Evolutionary conservation across 2,329 filamentous ascomycete species (phyloP), one percentile per base, ranked within the genome.

Genomic region (Claviceps fusiformis): DNA sequence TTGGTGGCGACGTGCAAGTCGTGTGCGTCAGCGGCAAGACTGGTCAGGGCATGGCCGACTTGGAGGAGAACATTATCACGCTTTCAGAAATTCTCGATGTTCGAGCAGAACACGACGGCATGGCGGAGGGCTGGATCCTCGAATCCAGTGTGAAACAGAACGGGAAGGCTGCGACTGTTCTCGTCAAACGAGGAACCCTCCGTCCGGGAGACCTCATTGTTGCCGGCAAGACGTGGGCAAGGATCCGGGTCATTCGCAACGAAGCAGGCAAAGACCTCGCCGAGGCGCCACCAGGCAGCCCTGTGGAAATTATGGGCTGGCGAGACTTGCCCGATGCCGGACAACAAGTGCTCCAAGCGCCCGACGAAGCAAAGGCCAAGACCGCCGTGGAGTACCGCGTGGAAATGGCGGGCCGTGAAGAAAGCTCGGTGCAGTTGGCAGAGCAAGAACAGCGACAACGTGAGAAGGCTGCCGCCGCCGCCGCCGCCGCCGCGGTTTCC

Each of bases 221-320:
- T 10, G 93, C 93, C 1, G 95, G 93, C 29, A 84, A 81, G 46
- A 89, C 90, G 0, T 96, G 89, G 86, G 85, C 91, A 49, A 86
- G 85, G 60, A 83, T 98, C n/a, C 84, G 91, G 35, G 81, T 81
- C 39, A 75, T 98, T 27, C 83, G 84, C 31, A 95, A 96, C 65
- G 92, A 97, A 73, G 86, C 86, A 5, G 92, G 93, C 24, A 71
- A 78, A 2, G 76, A 83, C 13, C 73, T 97, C 17, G 62, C 74
- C 1, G 83, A 89, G 68, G 91, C 89, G 15, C 82, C 84, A 0
- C 95, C 93, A 0, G 93, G 93, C 41, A 93, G 85, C 33, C 90
- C 95, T 0, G 87, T 95, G 3, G 89, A 97, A 69, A 82, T 98
- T 24, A 83, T 96, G 59, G 93, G 93, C n/a, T 98, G 93, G 93